phyloP scores from a whole-genome alignment of 129 eudicot species.

The Pittosporum tobira region DNA sequence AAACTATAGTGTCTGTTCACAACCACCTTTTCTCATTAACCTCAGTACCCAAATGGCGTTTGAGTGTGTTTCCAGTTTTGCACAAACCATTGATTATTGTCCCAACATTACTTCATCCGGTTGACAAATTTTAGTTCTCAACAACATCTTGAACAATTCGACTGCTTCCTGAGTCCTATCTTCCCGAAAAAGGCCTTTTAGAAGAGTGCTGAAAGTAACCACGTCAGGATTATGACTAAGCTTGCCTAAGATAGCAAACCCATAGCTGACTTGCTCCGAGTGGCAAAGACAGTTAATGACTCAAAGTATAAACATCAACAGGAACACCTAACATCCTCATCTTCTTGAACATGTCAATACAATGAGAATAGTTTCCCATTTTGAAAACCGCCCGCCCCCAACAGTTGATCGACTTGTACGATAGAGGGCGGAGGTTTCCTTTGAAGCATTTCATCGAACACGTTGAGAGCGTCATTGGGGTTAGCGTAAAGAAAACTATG shows the following conservation, averaged over 20 bases:
- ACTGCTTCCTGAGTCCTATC: constrained; percentile 23
- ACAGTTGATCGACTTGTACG: constrained; percentile 15
- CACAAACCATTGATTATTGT: too few species aligned
- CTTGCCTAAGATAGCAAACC: constrained; percentile 38
- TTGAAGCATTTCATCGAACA: constrained; percentile 37
- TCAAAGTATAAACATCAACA: constrained; percentile 20
- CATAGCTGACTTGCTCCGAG: constrained; percentile 18
- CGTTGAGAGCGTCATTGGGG: constrained; percentile 28
- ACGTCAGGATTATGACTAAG: constrained; percentile 23
- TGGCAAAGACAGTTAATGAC: constrained; percentile 26
- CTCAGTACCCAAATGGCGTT: too few species aligned
- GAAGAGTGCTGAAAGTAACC: constrained; percentile 23
- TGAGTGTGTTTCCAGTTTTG: too few species aligned
- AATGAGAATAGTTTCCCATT: constrained; percentile 28
- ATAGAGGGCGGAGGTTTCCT: constrained; percentile 27
- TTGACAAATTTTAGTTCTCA: background rate
- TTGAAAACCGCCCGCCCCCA: constrained; percentile 19
- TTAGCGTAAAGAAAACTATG: too few species aligned
- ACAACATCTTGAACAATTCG: constrained; percentile 19
- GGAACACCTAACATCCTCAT: constrained; percentile 17
- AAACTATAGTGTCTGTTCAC: too few species aligned
- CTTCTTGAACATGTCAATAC: constrained; percentile 14
- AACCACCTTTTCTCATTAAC: too few species aligned
- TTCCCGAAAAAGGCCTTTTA: constrained; percentile 26
- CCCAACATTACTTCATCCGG: too few species aligned